phyloP scores from a whole-genome alignment of 306 rosid genomes.

The Betula pendula region DNA sequence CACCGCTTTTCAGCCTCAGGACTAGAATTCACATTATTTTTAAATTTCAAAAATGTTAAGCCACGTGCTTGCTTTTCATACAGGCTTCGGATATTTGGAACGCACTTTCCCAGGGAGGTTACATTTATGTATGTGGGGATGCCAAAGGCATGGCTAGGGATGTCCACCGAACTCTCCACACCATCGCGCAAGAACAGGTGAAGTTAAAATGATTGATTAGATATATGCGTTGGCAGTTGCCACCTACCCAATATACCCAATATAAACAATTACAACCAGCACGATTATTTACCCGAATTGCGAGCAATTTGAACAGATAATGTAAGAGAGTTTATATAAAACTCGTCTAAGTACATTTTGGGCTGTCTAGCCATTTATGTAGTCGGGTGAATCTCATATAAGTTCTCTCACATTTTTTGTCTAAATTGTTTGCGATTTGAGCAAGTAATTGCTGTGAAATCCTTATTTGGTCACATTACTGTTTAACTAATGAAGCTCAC shows the following conservation, averaged over 20 bases:
- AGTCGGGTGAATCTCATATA: too few relatives aligned
- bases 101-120: constrained; percentile 79
- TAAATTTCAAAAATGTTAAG: neutral
- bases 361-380: too few relatives aligned
- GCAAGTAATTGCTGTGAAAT: too few relatives aligned
- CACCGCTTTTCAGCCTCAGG: neutral
- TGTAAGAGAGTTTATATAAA: too few relatives aligned
- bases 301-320: too few relatives aligned
- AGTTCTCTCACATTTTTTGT: too few relatives aligned
- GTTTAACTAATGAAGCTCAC: constrained; percentile 21
- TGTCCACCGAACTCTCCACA: constrained; percentile 90
- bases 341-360: too few relatives aligned
- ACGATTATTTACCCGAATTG: too few relatives aligned
- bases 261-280: neutral
- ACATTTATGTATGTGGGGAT: constrained; percentile 94
- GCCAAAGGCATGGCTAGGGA: constrained; percentile 99
- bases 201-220: neutral
- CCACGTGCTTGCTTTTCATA: neutral
- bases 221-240: constrained; percentile 10
- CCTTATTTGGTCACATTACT: too few relatives aligned
- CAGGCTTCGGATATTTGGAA: constrained; percentile 95
- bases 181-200: constrained; percentile 87
- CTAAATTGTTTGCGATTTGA: too few relatives aligned
- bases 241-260: constrained; percentile 18
- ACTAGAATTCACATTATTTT: neutral